Evolutionary conservation across 2,329 filamentous ascomycete species (phyloP).

Genomic region (Cladosporium cucumerinum): DNA sequence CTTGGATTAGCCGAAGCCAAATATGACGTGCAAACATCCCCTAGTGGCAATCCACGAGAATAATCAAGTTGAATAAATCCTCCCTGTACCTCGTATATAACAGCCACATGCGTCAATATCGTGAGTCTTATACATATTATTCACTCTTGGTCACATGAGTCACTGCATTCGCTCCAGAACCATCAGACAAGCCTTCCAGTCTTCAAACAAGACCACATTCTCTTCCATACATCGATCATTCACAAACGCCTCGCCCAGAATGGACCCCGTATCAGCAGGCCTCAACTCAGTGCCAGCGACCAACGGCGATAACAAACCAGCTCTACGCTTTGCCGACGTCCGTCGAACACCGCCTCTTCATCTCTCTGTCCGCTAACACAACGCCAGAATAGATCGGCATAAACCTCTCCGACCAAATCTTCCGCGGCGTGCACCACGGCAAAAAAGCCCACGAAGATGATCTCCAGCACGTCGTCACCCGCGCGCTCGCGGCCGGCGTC

Average conservation of each 20-base stretch:
- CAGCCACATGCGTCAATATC: not conserved
- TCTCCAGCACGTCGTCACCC: constrained; percentile 70
- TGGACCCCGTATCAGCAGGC: constrained; percentile 27
- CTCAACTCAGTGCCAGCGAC: constrained; percentile 20
- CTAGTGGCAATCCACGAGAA: constrained; percentile 9
- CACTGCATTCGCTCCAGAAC: not conserved
- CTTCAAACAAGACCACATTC: not conserved
- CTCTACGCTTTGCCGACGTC: constrained; percentile 45
- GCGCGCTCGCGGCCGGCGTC: constrained; percentile 76
- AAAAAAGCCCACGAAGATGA: constrained; percentile 72
- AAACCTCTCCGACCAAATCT: constrained; percentile 92
- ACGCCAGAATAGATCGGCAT: constrained; percentile 67
- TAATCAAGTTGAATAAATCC: not conserved
- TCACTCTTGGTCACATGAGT: constrained; percentile 1
- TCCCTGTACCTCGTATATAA: not conserved
- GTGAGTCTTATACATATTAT: not conserved
- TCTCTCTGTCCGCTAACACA: constrained; percentile 17
- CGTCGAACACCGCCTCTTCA: constrained; percentile 26
- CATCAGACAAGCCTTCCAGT: not conserved
- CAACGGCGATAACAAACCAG: constrained; percentile 16
- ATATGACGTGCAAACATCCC: constrained; percentile 9
- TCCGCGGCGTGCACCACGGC: constrained; percentile 78
- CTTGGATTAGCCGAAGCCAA: not conserved
- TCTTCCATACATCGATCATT: not conserved
- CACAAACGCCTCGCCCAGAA: constrained; percentile 3